Conservation (phyloP, 345 rosid species). For the Dipteronia sinensis region DNA sequence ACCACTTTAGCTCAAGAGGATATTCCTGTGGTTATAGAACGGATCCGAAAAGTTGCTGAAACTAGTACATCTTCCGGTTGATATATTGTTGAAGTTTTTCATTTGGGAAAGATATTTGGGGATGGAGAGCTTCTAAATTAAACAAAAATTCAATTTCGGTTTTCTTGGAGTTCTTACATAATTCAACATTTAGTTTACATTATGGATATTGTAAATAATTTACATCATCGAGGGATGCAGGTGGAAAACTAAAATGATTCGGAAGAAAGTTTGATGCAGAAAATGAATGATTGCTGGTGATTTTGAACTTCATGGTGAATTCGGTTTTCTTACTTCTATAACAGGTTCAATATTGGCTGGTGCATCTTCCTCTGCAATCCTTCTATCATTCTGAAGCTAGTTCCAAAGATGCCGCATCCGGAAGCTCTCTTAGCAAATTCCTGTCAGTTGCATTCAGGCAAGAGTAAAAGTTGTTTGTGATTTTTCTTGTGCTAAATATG, state of each 20-base stretch:
- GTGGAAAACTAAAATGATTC: conserved; percentile 8
- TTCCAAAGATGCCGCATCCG: conserved; percentile 56
- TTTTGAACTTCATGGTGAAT: conserved; percentile 11
- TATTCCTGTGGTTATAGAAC: conserved; percentile 58
- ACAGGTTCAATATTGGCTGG: conserved; percentile 51
- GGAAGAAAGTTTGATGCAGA: conserved; percentile 14
- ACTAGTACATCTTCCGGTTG: conserved; percentile 40
- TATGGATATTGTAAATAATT: conserved; percentile 17
- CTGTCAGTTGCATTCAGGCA: conserved; percentile 56
- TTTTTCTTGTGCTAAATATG: conserved; percentile 12
- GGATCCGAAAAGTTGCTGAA: conserved; percentile 58
- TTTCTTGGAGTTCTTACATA: conserved; percentile 21
- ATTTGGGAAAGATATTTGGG: neutral
- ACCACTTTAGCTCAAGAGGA: conserved; percentile 62
- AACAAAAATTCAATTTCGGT: conserved; percentile 7
- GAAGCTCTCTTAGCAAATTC: conserved; percentile 48
- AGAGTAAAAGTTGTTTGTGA: conserved; percentile 24
- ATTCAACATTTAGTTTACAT: conserved; percentile 22
- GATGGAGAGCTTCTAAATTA: conserved; percentile 13
- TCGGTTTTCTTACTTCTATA: conserved; percentile 24
- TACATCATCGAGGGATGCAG: conserved; percentile 21
- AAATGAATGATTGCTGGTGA: conserved; percentile 3
- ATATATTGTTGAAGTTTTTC: conserved; percentile 21
- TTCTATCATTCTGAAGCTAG: conserved; percentile 52
- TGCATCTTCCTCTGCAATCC: conserved; percentile 53